Evolutionary conservation across 208 protist species (phyloP).

Genomic region (Wallacemonas sp.): DNA sequence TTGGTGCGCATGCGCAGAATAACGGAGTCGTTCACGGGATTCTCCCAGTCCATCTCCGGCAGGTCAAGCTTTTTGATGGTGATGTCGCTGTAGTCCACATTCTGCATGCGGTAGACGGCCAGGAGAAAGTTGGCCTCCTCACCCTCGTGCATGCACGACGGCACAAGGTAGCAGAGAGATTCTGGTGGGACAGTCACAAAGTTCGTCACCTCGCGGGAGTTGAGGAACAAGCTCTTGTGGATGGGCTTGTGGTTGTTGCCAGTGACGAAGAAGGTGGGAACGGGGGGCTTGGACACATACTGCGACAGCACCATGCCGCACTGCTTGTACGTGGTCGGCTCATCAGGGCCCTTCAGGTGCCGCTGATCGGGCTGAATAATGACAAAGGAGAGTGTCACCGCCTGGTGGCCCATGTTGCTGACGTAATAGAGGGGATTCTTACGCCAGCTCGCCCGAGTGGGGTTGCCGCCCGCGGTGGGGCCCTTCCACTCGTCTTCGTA

Average conservation of each 20-base stretch:
- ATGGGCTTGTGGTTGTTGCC: slow-evolving; percentile 78
- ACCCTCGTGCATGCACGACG: slow-evolving; percentile 39
- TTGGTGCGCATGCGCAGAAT: slow-evolving; percentile 44
- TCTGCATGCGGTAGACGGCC: slow-evolving; percentile 35
- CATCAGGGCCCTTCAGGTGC: slow-evolving; percentile 38
- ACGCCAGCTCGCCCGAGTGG: slow-evolving; percentile 63
- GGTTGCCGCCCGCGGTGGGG: slow-evolving; percentile 69
- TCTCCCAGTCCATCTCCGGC: slow-evolving; percentile 39
- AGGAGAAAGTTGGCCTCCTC: slow-evolving; percentile 42
- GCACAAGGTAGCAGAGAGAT: slow-evolving; percentile 56
- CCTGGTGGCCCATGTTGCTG: slow-evolving; percentile 33
- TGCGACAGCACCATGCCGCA: slow-evolving; percentile 70
- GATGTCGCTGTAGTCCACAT: slow-evolving; percentile 34
- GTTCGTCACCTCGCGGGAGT: slow-evolving; percentile 50
- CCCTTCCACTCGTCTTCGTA: slow-evolving; percentile 81
- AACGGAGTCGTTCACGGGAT: slow-evolving; percentile 37
- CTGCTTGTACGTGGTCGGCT: slow-evolving; percentile 57
- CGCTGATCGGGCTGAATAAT: slow-evolving; percentile 71
- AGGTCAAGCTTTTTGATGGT: slow-evolving; percentile 43
- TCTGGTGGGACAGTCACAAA: slow-evolving; percentile 39
- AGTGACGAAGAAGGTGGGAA: slow-evolving; percentile 72
- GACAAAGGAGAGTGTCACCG: slow-evolving; percentile 35
- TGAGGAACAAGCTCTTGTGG: slow-evolving; percentile 72
- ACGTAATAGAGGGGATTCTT: slow-evolving; percentile 73
- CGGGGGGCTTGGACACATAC: slow-evolving; percentile 30